These are phyloP conservation scores for Seiridium unicorne DNA, from an alignment of 2,329 filamentous ascomycete species.

Conservation along the genomic window DNA sequence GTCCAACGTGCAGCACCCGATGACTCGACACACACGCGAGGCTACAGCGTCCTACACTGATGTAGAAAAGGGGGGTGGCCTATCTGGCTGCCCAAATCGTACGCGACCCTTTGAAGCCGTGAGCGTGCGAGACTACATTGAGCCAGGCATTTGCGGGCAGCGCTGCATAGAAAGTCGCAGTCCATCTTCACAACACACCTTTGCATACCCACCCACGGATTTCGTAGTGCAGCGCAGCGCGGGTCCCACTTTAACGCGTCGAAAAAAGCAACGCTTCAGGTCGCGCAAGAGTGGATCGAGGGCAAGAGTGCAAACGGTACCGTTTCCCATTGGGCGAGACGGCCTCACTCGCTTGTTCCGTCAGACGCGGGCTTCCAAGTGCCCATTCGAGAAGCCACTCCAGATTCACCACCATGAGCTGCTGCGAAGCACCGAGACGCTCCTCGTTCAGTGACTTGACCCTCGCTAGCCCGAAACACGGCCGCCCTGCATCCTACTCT, in stretches of 20 bases:
- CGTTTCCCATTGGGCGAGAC: conserved; percentile 3
- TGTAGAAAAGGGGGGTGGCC: too few relatives aligned
- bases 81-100: too few relatives aligned
- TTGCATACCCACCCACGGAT: too few relatives aligned
- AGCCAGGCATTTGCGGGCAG: conserved; percentile 8
- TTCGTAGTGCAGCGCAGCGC: neutral
- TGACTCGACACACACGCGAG: too few relatives aligned
- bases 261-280: neutral
- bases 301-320: neutral
- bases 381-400: neutral
- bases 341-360: neutral
- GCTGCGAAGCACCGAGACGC: too few relatives aligned
- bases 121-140: neutral
- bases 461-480: conserved; percentile 6
- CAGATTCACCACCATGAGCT: neutral
- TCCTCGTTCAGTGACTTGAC: neutral
- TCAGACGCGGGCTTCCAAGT: neutral
- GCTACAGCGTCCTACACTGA: too few relatives aligned
- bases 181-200: neutral
- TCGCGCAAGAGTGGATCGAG: neutral
- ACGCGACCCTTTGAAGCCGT: too few relatives aligned
- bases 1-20: too few relatives aligned
- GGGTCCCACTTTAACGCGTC: neutral
- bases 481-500: neutral
- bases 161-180: neutral